Base-by-base conservation (phyloP, 331 rosid genomes). In the Acacia pycnantha region DNA sequence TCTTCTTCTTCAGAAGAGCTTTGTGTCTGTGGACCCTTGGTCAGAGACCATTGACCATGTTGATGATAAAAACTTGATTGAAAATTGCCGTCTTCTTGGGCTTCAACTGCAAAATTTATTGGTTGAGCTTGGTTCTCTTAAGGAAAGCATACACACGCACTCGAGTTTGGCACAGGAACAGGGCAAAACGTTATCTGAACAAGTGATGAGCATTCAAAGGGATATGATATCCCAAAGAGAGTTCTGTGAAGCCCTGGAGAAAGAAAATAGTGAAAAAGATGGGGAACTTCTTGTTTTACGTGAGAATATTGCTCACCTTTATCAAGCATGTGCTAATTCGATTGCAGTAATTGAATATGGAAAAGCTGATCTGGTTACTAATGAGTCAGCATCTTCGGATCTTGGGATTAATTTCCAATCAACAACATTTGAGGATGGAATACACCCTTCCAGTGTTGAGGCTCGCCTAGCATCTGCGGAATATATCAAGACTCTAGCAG, bases 221-320 rank as follows among this genome's bases (percentile, higher is more conserved):
- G 95, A 92, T 82, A 79, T 91, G 84, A 74, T 81, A 87, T 88
- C 91, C 71, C 95, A 82, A 82, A 90, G 87, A 76, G 97, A 90
- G 83, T 90, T 76, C 8, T 82, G 80, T 65, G 93, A 92, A 87
- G 81, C 90, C 73, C 47, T 88, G 86, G 87, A 86, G 91, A 83
- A 87, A 74, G 88, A 91, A 82, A 80, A 90, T 77, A 85, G 85
- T 16, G 88, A 88, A 69, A 91, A 78, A 76, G 97, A 91, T 77
- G 83, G 70, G 76, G 89, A 91, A 64, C 90, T 90, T 72, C 81
- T 83, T 87, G 77, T 82, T 74, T 83, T 94, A 80, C 90, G 82
- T 59, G 91, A 77, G 84, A 89, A 84, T 82, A 50, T 89, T 84
- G 82, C 85, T 19, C 67, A 76, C 89, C 94, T 94, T 81, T 86